A percentile compares a stretch with the other conserved stretches of the same genome.
These are phyloP conservation scores for Paxillus rubicundulus DNA, from an alignment of 768 basidiomycete genomes.

Conservation along the genomic window DNA sequence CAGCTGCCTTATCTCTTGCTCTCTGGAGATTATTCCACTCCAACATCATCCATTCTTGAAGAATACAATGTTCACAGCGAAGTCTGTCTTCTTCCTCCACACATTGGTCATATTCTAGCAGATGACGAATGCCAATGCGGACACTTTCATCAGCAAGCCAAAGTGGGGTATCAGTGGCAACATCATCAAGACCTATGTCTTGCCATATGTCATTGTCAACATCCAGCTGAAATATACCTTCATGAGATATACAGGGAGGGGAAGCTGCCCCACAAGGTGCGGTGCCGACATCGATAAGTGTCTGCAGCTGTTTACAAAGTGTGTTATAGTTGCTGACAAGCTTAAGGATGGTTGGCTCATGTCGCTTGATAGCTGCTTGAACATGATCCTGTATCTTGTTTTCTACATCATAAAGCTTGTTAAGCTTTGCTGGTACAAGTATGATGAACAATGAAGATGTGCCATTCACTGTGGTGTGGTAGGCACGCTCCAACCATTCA, in stretches of 20 bases:
- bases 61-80: not conserved
- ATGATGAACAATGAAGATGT: not conserved
- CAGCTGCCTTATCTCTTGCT: not conserved
- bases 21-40: not conserved
- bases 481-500: slow-evolving; percentile 10
- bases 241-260: slow-evolving; percentile 21
- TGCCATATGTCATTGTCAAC: slow-evolving; percentile 37
- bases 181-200: slow-evolving; percentile 27
- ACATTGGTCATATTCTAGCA: slow-evolving; percentile 7
- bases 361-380: slow-evolving; percentile 20
- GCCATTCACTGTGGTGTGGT: slow-evolving; percentile 20
- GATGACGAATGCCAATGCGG: slow-evolving; percentile 5
- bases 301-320: slow-evolving; percentile 20
- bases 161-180: slow-evolving; percentile 7
- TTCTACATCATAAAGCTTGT: slow-evolving; percentile 12
- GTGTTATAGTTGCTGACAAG: slow-evolving; percentile 29
- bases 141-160: slow-evolving; percentile 6
- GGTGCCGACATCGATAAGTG: slow-evolving; percentile 12
- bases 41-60: slow-evolving; percentile 4
- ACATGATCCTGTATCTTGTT: slow-evolving; percentile 27
- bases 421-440: not conserved
- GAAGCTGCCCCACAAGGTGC: slow-evolving; percentile 25
- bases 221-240: slow-evolving; percentile 30
- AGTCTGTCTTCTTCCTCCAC: slow-evolving; percentile 8
- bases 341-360: slow-evolving; percentile 26